Conservation (phyloP, 2,329 filamentous ascomycete species). For the Fusarium tuaranense region DNA sequence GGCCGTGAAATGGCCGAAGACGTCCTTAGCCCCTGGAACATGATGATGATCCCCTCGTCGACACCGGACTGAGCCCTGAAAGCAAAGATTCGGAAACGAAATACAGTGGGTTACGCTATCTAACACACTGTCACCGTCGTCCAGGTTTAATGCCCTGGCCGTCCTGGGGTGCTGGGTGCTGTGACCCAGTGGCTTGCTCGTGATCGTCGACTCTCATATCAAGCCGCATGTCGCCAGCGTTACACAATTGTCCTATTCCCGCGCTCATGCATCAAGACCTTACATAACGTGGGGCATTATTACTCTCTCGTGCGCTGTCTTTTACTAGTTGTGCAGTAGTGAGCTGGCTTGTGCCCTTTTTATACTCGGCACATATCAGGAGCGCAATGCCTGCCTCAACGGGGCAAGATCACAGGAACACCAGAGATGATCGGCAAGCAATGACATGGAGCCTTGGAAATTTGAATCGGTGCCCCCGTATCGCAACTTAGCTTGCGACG, state of each 20-base stretch:
- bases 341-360: conserved; percentile 5
- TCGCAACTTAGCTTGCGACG: conserved; percentile 14
- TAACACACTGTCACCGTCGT: conserved; percentile 26
- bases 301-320: conserved; percentile 12
- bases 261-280: conserved; percentile 25
- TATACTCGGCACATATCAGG: conserved; percentile 8
- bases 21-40: background rate
- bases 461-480: conserved; percentile 16
- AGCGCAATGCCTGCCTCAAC: conserved; percentile 16
- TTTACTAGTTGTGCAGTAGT: conserved; percentile 26
- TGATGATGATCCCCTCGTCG: conserved; percentile 3
- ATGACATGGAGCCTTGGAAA: conserved; percentile 25
- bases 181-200: conserved; percentile 26
- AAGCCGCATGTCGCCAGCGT: conserved; percentile 24
- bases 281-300: conserved; percentile 32
- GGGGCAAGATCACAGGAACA: conserved; percentile 30
- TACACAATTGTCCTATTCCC: conserved; percentile 20
- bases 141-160: conserved; percentile 17
- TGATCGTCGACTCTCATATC: conserved; percentile 38
- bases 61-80: conserved; percentile 6
- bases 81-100: conserved; percentile 18
- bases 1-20: conserved; percentile 22
- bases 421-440: conserved; percentile 18
- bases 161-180: background rate
- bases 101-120: conserved; percentile 24